Conservation (phyloP, 768 basidiomycete genomes). For the Tremella yokohamensis region DNA sequence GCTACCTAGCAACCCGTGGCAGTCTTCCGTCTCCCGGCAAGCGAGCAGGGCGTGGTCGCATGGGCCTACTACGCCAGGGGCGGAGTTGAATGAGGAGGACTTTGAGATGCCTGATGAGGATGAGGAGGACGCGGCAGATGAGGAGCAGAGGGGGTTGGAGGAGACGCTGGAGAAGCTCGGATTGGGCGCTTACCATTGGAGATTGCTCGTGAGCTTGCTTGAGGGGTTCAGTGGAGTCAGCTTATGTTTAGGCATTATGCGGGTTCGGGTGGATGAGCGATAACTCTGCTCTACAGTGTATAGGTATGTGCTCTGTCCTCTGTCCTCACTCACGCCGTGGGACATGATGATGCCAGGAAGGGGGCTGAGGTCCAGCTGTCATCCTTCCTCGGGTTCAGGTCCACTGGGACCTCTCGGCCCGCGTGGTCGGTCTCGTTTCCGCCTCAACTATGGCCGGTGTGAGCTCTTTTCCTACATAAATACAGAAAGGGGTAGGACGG, state of each 20-base stretch:
- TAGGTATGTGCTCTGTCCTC: constrained; percentile 22
- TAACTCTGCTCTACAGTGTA: constrained; percentile 47
- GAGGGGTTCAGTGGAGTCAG: not conserved
- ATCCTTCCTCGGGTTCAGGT: constrained; percentile 94
- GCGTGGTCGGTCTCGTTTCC: constrained; percentile 73
- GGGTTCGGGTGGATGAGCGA: constrained; percentile 51
- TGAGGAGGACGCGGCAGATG: constrained; percentile 4
- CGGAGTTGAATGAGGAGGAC: constrained; percentile 8
- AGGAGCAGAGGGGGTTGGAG: constrained; percentile 40
- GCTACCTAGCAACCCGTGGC: not conserved
- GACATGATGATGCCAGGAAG: not conserved
- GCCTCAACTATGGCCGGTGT: constrained; percentile 60
- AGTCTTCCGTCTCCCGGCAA: not conserved
- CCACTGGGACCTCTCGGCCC: constrained; percentile 73
- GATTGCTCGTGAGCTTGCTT: constrained; percentile 34
- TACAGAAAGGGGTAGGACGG: not conserved
- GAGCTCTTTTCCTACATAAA: constrained; percentile 11
- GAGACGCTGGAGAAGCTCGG: constrained; percentile 46
- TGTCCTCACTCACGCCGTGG: not conserved
- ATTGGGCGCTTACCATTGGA: constrained; percentile 49
- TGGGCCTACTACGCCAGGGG: not conserved
- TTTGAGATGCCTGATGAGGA: constrained; percentile 1
- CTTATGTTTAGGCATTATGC: constrained; percentile 36
- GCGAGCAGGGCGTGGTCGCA: not conserved
- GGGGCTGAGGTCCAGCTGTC: constrained; percentile 57